Percentiles rank a stretch among this genome's conserved stretches.
Conservation (phyloP, 441 rosid species). For the Pelargonium citronellum region DNA sequence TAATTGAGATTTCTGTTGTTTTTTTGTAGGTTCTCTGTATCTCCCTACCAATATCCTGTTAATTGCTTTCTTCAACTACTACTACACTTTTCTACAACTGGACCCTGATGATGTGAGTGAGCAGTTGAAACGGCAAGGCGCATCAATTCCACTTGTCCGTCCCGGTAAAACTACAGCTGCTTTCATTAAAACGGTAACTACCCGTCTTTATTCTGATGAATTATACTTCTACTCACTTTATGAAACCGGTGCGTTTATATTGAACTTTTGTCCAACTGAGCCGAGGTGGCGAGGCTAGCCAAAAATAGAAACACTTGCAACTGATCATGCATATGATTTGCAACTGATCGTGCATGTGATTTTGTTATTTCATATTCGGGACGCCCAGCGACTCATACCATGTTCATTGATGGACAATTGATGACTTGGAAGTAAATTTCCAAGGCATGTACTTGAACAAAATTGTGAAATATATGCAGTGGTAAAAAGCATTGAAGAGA, state of each 20-base stretch:
- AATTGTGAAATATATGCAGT: background rate
- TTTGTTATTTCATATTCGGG: background rate
- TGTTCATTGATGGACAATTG: background rate
- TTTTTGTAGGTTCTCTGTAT: conserved; percentile 69
- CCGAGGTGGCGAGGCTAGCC: no score
- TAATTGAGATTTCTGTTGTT: no score
- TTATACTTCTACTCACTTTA: background rate
- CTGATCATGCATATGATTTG: no score
- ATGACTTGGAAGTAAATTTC: background rate
- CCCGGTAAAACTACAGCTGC: conserved; percentile 94
- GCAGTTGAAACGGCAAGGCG: conserved; percentile 94
- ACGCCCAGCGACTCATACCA: background rate
- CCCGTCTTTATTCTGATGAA: background rate
- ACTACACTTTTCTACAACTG: conserved; percentile 93
- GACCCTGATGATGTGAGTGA: conserved; percentile 98
- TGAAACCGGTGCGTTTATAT: background rate
- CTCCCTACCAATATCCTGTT: conserved; percentile 83
- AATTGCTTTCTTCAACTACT: conserved; percentile 96
- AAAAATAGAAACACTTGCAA: no score
- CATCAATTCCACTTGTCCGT: conserved; percentile 89
- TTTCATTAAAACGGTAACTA: conserved; percentile 68
- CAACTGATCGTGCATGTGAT: no score
- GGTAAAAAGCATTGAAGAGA: background rate
- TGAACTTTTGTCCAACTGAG: background rate
- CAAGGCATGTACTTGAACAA: background rate